phyloP scores from a whole-genome alignment of 768 basidiomycete species.

The Austroboletus festivus region DNA sequence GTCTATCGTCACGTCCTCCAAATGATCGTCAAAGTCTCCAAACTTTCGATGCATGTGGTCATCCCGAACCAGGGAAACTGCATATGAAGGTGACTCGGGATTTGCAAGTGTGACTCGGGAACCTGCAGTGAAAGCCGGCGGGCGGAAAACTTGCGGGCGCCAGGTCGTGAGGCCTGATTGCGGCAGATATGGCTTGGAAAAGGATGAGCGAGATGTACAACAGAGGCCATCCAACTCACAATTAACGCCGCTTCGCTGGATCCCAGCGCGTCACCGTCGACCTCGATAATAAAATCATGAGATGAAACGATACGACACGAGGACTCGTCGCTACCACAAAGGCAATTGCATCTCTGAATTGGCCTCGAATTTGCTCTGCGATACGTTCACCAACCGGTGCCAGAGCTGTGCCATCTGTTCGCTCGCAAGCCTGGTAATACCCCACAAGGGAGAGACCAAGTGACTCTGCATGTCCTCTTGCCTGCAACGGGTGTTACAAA shows the following conservation, averaged over 20 bases:
- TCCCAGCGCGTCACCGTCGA: slow-evolving; percentile 59
- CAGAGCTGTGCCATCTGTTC: slow-evolving; percentile 56
- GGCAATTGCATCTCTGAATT: slow-evolving; percentile 60
- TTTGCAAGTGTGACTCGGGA: slow-evolving; percentile 48
- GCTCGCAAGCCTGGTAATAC: slow-evolving; percentile 73
- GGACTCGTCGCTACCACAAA: slow-evolving; percentile 53
- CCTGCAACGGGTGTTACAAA: slow-evolving; percentile 38
- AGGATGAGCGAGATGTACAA: slow-evolving; percentile 4
- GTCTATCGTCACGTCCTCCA: slow-evolving; percentile 63
- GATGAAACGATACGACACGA: slow-evolving; percentile 2
- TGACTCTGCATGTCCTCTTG: slow-evolving; percentile 55
- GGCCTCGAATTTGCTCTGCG: slow-evolving; percentile 49
- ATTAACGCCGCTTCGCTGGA: slow-evolving; percentile 52
- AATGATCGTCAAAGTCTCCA: slow-evolving; percentile 80
- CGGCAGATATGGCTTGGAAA: slow-evolving; percentile 49
- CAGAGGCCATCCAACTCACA: slow-evolving; percentile 38
- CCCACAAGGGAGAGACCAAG: slow-evolving; percentile 56
- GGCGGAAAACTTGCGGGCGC: slow-evolving; percentile 42
- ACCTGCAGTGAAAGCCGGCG: slow-evolving; percentile 42
- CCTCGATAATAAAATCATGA: slow-evolving; percentile 33
- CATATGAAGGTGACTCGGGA: slow-evolving; percentile 43
- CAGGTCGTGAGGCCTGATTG: slow-evolving; percentile 40
- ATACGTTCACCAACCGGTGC: slow-evolving; percentile 67
- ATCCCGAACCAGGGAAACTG: slow-evolving; percentile 49
- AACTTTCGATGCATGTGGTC: slow-evolving; percentile 53